These are phyloP conservation scores for Cryphonectria parasitica DNA, from an alignment of 2,329 filamentous ascomycete genomes.

Conservation along the genomic window DNA sequence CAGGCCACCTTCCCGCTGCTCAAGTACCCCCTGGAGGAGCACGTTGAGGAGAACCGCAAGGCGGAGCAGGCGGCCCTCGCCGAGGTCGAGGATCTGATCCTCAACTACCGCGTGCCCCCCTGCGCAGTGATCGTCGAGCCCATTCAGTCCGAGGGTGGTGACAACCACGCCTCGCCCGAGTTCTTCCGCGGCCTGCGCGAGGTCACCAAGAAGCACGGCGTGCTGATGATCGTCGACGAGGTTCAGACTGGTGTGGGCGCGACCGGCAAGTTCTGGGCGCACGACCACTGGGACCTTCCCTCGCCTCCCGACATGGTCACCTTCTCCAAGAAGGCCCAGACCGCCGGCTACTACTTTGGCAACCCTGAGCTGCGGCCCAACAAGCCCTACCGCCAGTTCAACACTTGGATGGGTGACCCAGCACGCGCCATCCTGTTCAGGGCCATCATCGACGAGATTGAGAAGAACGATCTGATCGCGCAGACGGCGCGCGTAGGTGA, in stretches of 20 bases:
- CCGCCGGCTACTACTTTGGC: slow-evolving; percentile 89
- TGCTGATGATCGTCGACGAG: slow-evolving; percentile 90
- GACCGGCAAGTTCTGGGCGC: slow-evolving; percentile 94
- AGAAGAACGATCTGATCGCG: slow-evolving; percentile 75
- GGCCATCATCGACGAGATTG: slow-evolving; percentile 81
- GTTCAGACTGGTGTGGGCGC: slow-evolving; percentile 93
- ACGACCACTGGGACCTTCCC: slow-evolving; percentile 87
- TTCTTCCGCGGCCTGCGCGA: slow-evolving; percentile 87
- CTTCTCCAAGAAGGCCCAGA: slow-evolving; percentile 94
- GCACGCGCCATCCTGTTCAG: slow-evolving; percentile 83
- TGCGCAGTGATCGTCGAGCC: slow-evolving; percentile 86
- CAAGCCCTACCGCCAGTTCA: slow-evolving; percentile 95
- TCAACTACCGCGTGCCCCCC: slow-evolving; percentile 76
- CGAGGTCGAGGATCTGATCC: slow-evolving; percentile 82
- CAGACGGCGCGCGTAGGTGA: slow-evolving; percentile 78
- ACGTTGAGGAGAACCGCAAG: slow-evolving; percentile 77
- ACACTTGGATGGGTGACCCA: slow-evolving; percentile 97
- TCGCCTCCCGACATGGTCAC: slow-evolving; percentile 90
- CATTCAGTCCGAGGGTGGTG: slow-evolving; percentile 90
- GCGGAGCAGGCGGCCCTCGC: slow-evolving; percentile 81
- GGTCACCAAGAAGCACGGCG: slow-evolving; percentile 74
- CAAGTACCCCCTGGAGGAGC: slow-evolving; percentile 84
- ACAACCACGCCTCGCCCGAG: slow-evolving; percentile 86
- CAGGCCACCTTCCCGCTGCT: slow-evolving; percentile 83
- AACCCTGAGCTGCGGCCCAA: slow-evolving; percentile 81